phyloP scores from a whole-genome alignment of 495 filamentous ascomycete genomes.

The Penicillium cataractarum region DNA sequence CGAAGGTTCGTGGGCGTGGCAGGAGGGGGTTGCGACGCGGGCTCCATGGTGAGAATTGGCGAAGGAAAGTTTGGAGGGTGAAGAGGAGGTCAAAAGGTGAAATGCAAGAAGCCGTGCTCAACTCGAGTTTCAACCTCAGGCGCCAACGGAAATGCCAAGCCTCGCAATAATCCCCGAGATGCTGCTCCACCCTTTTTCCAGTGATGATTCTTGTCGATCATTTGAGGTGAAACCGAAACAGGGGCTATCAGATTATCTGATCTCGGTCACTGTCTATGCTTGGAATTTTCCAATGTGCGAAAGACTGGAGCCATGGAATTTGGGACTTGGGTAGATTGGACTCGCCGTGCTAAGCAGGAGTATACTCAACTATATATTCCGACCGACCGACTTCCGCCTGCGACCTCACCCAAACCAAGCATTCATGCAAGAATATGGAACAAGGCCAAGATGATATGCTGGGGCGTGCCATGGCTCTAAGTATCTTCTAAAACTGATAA shows the following conservation, averaged over 20 bases:
- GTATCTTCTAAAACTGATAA: no score
- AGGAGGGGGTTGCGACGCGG: conserved; percentile 36
- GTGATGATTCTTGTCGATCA: background rate
- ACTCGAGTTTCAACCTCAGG: background rate
- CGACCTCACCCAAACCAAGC: no score
- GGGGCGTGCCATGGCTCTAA: no score
- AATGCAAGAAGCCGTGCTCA: background rate
- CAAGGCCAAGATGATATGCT: no score
- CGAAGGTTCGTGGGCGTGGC: conserved; percentile 47
- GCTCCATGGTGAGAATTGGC: conserved; percentile 27
- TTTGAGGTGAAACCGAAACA: background rate
- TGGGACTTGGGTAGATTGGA: no score
- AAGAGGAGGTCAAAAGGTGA: background rate
- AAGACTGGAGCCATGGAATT: no score
- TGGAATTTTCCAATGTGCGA: background rate
- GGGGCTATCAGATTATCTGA: background rate
- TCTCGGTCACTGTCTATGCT: background rate
- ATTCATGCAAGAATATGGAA: no score
- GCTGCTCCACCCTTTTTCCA: background rate
- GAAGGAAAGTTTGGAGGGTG: background rate
- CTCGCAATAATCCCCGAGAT: background rate
- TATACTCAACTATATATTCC: no score
- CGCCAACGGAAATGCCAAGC: background rate
- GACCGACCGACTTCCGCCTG: no score
- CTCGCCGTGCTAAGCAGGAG: no score